phyloP scores from a whole-genome alignment of 441 rosid species.

The Arabidopsis hybrid region DNA sequence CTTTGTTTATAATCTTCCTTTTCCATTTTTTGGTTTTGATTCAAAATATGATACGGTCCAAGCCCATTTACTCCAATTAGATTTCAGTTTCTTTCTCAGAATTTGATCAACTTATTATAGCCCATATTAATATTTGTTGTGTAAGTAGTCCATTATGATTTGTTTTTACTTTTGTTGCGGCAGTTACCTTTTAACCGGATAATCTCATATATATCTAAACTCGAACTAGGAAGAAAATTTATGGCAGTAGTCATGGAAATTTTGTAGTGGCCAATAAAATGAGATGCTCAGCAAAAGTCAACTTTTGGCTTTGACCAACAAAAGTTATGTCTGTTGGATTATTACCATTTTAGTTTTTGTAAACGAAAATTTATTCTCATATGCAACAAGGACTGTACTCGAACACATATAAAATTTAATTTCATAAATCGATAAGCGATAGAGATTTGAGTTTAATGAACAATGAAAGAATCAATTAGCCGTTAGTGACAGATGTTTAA shows the following conservation, averaged over 20 bases:
- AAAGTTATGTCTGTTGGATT: background rate
- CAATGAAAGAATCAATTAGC: too few species aligned
- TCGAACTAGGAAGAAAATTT: background rate
- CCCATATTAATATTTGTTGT: background rate
- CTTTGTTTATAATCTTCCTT: background rate
- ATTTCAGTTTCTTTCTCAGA: background rate
- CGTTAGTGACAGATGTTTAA: too few species aligned
- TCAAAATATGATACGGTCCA: too few species aligned
- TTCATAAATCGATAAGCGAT: too few species aligned
- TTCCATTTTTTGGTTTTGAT: background rate
- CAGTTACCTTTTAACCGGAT: background rate
- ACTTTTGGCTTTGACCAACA: background rate
- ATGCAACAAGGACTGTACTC: too few species aligned
- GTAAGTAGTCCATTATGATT: background rate
- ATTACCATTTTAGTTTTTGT: background rate
- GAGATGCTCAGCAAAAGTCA: background rate
- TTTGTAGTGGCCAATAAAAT: background rate
- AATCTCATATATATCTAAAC: background rate
- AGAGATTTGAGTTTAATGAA: too few species aligned
- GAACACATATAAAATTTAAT: too few species aligned
- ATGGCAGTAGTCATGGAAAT: background rate
- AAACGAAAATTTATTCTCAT: too few species aligned
- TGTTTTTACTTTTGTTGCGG: background rate
- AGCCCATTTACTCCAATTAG: background rate
- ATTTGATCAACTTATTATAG: background rate